These are phyloP conservation scores for Hemisphaericaspora nanyangensis DNA, from an alignment of 805 yeast species.

Conservation along the genomic window DNA sequence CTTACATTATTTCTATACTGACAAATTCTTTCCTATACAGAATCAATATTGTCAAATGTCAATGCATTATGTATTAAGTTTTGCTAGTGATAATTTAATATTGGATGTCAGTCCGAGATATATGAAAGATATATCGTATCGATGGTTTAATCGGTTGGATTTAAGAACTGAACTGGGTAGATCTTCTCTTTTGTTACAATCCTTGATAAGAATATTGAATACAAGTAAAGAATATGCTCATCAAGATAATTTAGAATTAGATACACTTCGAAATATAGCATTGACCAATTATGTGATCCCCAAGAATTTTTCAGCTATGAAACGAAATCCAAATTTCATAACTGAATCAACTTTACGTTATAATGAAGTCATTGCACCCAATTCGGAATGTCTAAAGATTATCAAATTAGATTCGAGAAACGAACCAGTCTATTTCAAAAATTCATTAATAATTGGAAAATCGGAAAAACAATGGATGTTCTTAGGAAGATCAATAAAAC, in stretches of 20 bases:
- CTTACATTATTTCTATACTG: slow-evolving; percentile 9
- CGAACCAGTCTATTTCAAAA: slow-evolving; percentile 18
- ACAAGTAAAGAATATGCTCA: slow-evolving; percentile 2
- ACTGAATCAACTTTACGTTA: slow-evolving; percentile 20
- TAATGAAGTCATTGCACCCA: slow-evolving; percentile 20
- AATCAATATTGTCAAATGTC: slow-evolving; percentile 24
- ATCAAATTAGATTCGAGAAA: slow-evolving; percentile 12
- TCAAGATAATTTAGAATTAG: slow-evolving; percentile 15
- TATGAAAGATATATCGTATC: slow-evolving; percentile 25
- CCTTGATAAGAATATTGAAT: slow-evolving; percentile 22
- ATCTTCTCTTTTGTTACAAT: slow-evolving; percentile 19
- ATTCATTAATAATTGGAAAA: slow-evolving; percentile 21
- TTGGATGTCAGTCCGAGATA: slow-evolving; percentile 30
- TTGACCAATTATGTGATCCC: slow-evolving; percentile 23
- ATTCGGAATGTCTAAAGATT: slow-evolving; percentile 12
- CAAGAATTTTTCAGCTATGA: slow-evolving; percentile 20
- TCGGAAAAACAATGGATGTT: slow-evolving; percentile 34
- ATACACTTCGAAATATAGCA: slow-evolving; percentile 18
- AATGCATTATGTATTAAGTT: slow-evolving; percentile 27
- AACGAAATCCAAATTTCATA: slow-evolving; percentile 24
- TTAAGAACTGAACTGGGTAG: slow-evolving; percentile 25
- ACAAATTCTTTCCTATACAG: slow-evolving; percentile 17
- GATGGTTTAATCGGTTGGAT: slow-evolving; percentile 26
- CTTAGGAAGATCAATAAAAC: slow-evolving; percentile 26
- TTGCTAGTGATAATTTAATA: slow-evolving; percentile 14